These are phyloP conservation scores for Aspergillus sp. DNA, from an alignment of 2,329 filamentous ascomycete species.

Conservation along the genomic window DNA sequence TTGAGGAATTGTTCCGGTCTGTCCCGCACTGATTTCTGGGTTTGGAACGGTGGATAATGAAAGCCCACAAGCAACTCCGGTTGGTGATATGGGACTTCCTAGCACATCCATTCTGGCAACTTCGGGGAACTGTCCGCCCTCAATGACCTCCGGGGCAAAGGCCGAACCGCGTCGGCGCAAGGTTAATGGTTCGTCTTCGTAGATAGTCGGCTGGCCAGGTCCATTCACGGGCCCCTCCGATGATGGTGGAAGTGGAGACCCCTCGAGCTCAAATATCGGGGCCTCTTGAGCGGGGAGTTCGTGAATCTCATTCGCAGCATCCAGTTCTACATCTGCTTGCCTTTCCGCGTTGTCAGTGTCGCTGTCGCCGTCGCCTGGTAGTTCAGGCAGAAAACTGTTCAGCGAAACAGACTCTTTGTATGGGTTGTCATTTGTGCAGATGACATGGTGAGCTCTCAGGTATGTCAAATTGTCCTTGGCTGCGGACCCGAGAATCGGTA, in stretches of 20 bases:
- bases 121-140: constrained; percentile 7
- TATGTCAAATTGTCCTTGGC: constrained; percentile 53
- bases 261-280: constrained; percentile 41
- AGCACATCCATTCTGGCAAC: neutral
- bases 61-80: neutral
- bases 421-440: constrained; percentile 51
- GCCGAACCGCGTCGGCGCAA: constrained; percentile 41
- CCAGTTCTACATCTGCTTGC: constrained; percentile 26
- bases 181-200: constrained; percentile 33
- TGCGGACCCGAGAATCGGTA: constrained; percentile 49
- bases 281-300: constrained; percentile 34
- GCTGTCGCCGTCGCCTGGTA: constrained; percentile 22
- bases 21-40: constrained; percentile 1
- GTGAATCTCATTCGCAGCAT: constrained; percentile 30
- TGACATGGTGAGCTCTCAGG: constrained; percentile 55
- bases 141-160: constrained; percentile 48
- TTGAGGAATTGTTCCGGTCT: constrained; percentile 10
- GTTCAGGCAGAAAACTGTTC: constrained; percentile 31
- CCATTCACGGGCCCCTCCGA: neutral
- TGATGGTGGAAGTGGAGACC: constrained; percentile 26
- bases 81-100: neutral
- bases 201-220: neutral
- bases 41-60: neutral
- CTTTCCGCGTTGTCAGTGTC: constrained; percentile 25
- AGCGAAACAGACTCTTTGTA: constrained; percentile 29